phyloP scores from a whole-genome alignment of 352 stramenopile genomes.

The Phytophthora pistaciae region DNA sequence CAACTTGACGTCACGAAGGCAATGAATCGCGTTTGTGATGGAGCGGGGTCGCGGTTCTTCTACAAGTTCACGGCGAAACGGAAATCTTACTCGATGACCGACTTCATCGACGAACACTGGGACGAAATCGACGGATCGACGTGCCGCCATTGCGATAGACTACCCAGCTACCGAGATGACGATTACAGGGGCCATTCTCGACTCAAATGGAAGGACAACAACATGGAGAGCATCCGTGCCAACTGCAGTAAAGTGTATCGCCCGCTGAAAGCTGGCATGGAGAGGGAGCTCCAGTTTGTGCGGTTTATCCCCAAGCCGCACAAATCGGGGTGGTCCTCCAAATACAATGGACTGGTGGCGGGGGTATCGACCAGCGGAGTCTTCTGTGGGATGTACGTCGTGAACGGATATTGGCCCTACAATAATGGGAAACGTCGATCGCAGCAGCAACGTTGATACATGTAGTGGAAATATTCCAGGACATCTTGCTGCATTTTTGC shows the following conservation, averaged over 20 bases:
- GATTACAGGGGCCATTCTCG: not conserved
- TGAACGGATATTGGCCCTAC: constrained; percentile 20
- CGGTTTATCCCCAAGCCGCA: constrained; percentile 19
- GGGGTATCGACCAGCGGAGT: constrained; percentile 24
- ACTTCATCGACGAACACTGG: constrained; percentile 9
- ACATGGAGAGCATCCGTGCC: constrained; percentile 1
- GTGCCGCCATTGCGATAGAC: not conserved
- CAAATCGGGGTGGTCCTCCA: constrained; percentile 6
- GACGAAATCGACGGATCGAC: not conserved
- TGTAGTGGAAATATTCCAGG: not conserved
- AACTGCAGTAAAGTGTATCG: constrained; percentile 19
- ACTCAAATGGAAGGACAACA: not conserved
- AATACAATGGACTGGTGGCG: constrained; percentile 25
- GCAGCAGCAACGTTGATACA: not conserved
- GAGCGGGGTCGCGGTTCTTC: constrained; percentile 19
- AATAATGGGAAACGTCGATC: not conserved
- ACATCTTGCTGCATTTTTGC: not conserved
- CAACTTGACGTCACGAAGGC: constrained; percentile 1
- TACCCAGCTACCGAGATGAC: not conserved
- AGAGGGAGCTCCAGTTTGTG: constrained; percentile 23
- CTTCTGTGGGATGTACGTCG: constrained; percentile 27
- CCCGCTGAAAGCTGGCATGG: constrained; percentile 13
- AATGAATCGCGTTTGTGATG: constrained; percentile 9
- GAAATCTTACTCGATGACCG: not conserved
- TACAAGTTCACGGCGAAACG: constrained; percentile 15